phyloP scores from a whole-genome alignment of 768 basidiomycete species.

The Suillus weaverae region DNA sequence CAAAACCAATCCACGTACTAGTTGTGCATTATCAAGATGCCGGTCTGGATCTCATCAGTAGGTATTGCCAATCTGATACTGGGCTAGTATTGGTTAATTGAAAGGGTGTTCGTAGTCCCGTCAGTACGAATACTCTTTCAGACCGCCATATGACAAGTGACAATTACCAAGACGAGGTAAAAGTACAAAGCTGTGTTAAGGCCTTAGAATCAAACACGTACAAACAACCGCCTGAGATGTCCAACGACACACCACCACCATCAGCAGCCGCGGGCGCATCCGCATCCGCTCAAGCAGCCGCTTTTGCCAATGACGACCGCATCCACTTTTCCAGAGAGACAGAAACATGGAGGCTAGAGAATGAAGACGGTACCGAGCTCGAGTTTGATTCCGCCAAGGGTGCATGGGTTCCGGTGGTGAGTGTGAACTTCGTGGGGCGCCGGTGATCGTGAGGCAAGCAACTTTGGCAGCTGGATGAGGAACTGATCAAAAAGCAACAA shows the following conservation, averaged over 20 bases:
- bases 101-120: not conserved
- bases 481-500: conserved; percentile 85
- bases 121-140: not conserved
- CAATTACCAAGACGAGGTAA: not conserved
- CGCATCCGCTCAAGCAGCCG: conserved; percentile 55
- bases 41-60: not conserved
- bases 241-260: conserved; percentile 46
- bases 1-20: not conserved
- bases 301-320: conserved; percentile 79
- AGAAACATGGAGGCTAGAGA: conserved; percentile 86
- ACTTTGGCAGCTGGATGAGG: conserved; percentile 73
- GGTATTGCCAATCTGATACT: not conserved
- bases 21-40: not conserved
- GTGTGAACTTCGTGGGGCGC: conserved; percentile 27
- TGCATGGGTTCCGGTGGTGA: conserved; percentile 82
- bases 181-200: not conserved
- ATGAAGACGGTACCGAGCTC: conserved; percentile 86
- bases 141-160: not conserved
- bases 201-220: conserved; percentile 37
- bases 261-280: conserved; percentile 53
- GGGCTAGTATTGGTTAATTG: not conserved
- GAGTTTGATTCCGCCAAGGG: conserved; percentile 82
- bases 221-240: conserved; percentile 35
- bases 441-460: not conserved
- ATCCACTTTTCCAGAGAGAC: conserved; percentile 76